phyloP scores from a whole-genome alignment of 768 basidiomycete genomes.

The Hypholoma fasciculare region DNA sequence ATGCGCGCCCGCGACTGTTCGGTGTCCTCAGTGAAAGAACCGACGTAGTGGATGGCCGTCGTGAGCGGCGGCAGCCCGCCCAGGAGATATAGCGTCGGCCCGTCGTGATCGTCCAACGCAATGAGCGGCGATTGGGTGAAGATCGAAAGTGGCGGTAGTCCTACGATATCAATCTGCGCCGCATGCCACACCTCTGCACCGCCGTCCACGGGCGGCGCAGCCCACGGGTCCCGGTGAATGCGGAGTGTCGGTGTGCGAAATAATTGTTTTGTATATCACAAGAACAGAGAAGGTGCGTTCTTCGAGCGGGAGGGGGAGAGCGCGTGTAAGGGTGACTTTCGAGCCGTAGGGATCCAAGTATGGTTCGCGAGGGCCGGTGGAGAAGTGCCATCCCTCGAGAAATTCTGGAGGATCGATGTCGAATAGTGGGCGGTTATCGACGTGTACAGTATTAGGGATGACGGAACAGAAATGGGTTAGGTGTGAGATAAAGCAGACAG shows the following conservation, averaged over 20 bases:
- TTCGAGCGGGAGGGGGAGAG: slow-evolving; percentile 40
- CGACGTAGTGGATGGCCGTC: slow-evolving; percentile 29
- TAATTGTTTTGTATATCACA: slow-evolving; percentile 50
- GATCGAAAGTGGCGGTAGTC: slow-evolving; percentile 47
- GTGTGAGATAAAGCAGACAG: slow-evolving; percentile 48
- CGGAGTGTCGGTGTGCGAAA: slow-evolving; percentile 67
- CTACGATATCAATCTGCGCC: slow-evolving; percentile 49
- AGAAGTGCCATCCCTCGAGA: slow-evolving; percentile 60
- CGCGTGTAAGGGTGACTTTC: slow-evolving; percentile 61
- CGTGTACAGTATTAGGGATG: slow-evolving; percentile 54
- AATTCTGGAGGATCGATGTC: slow-evolving; percentile 69
- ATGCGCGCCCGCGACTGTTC: slow-evolving; percentile 29
- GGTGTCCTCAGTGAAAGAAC: slow-evolving; percentile 1
- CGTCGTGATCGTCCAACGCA: slow-evolving; percentile 33
- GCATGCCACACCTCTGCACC: slow-evolving; percentile 44
- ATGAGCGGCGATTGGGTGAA: slow-evolving; percentile 46
- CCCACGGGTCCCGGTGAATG: slow-evolving; percentile 75
- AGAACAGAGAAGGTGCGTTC: slow-evolving; percentile 53
- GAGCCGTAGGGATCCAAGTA: slow-evolving; percentile 66
- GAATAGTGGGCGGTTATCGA: slow-evolving; percentile 54
- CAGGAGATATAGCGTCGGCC: slow-evolving; percentile 50
- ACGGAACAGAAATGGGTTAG: slow-evolving; percentile 75
- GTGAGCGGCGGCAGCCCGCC: slow-evolving; percentile 26
- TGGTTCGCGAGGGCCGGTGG: slow-evolving; percentile 20
- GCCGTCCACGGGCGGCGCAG: slow-evolving; percentile 9